Evolutionary conservation across 2,329 filamentous ascomycete species (phyloP), one percentile per base, ranked within the genome.

Genomic region (Nigrospora osmanthi): DNA sequence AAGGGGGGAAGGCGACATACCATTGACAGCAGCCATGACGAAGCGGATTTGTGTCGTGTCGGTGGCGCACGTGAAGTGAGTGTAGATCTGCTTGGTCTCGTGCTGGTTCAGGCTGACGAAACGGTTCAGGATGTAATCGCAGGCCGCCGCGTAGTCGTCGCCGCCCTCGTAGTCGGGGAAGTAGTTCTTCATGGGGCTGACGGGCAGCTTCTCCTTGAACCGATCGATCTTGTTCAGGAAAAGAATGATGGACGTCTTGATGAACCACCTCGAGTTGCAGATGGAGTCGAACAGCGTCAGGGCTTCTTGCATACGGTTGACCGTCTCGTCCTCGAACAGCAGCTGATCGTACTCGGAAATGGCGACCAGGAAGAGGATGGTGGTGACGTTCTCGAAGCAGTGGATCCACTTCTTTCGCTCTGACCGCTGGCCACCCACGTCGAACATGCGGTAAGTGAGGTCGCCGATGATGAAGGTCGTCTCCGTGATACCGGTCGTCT

Each of bases 331-430:
- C 65, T 96, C 90, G 65, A 96, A 95, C 38, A 96, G 78, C 50
- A 95, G 76, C 72, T 95, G 90, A 65, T 96, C 90, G 73, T 96
- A 96, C 68, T 95, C 90, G 55, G 89, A 95, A 57, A 96, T 95
- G 68, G 91, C 91, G 54, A 96, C 91, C 45, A 95, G 73, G 82
- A 96, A 96, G 35, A 96, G 85, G 57, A 96, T 95, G 11, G 90
- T 95, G 10, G 89, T 95, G 60, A 96, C 90, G 59, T 96, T 95
- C 73, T 96, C 90, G 69, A 96, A 96, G 73, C 90, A 95, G 73
- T 96, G 90, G 58, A 96, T 96, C 90, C 90, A 96, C 81, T 96
- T 96, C 85, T 96, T 96, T 64, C 90, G 84, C 71, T 96, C 90
- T 7, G 89, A 95, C 65, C 90, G 81, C 70, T 95, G 90, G 53